Base-by-base conservation (phyloP, 768 basidiomycete species). In the Suillus spraguei region DNA sequence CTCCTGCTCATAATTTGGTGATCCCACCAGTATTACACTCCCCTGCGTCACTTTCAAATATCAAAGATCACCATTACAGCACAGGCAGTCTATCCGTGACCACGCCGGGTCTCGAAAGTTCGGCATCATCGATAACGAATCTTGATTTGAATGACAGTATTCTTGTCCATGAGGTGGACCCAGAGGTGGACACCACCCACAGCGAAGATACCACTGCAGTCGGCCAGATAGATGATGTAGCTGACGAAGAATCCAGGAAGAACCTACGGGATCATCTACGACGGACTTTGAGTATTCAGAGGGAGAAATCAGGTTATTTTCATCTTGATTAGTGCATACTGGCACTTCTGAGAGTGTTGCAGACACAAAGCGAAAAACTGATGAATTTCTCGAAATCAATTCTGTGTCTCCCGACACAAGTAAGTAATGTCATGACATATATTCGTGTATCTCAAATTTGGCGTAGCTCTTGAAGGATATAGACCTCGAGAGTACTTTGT, bases 401-500 rank as follows among this genome's bases (percentile, higher is more conserved):
- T 82, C 84, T 46, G 64, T 83, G 22, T 64, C 76, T n/a, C 76
- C 80, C 53, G 72, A 72, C 32, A 69, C 76, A 69, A 80, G 85
- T 84, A 68, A 66, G 69, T 41, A 58, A 39, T 28, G 20, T 14
- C 3, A 58, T 28, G 38, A 58, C 10, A 58, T 22, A 58, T 28
- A 28, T 24, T 24, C 11, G 39, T 28, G 24, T 24, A 24, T 28
- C 55, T 58, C 22, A 58, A 39, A 58, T 58, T 39, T 28, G 55
- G 22, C 10, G 24, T 17, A 58, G 55, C 24, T 28, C 38, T 58
- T 28, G 55, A 58, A 58, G 55, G 24, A 58, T 41, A 58, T 39
- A 78, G 81, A 59, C 85, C 84, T 28, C 83, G 95, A 60, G 87
- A 94, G 71, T 99, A 98, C 74, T 97, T 92, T 71, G 85, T 98